Conservation (phyloP, 768 basidiomycete species). For the Nidula microcarpa region DNA sequence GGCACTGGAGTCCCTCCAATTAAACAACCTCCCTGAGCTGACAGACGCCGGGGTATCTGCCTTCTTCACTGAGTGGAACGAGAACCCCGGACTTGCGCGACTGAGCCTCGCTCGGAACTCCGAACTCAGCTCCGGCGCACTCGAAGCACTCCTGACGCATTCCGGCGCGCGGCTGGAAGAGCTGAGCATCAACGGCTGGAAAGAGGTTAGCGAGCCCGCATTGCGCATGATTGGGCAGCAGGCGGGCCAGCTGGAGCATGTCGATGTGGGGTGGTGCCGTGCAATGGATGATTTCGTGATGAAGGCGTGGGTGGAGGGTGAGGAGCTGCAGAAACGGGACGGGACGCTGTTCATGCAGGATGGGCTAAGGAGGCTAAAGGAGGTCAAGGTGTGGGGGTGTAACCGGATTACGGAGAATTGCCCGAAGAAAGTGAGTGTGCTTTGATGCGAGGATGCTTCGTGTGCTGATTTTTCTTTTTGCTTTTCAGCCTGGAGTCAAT, state of each 20-base stretch:
- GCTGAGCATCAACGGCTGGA: conserved; percentile 79
- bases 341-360: conserved; percentile 9
- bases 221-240: conserved; percentile 28
- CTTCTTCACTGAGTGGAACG: conserved; percentile 61
- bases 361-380: conserved; percentile 34
- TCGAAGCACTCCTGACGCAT: conserved; percentile 63
- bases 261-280: conserved; percentile 88
- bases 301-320: conserved; percentile 56
- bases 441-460: neutral
- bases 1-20: conserved; percentile 45
- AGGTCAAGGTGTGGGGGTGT: conserved; percentile 56
- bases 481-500: conserved; percentile 20
- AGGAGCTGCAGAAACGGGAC: conserved; percentile 9
- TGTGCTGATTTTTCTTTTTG: neutral
- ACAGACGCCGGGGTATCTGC: conserved; percentile 66
- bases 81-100: conserved; percentile 43
- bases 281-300: conserved; percentile 80
- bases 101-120: conserved; percentile 67
- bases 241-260: conserved; percentile 38
- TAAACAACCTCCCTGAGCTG: conserved; percentile 57
- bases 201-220: conserved; percentile 48
- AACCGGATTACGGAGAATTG: conserved; percentile 40
- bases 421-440: conserved; percentile 31
- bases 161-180: conserved; percentile 55
- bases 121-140: conserved; percentile 45